Conservation (phyloP, 768 basidiomycete species). For the Rhodotorula babjevae region DNA sequence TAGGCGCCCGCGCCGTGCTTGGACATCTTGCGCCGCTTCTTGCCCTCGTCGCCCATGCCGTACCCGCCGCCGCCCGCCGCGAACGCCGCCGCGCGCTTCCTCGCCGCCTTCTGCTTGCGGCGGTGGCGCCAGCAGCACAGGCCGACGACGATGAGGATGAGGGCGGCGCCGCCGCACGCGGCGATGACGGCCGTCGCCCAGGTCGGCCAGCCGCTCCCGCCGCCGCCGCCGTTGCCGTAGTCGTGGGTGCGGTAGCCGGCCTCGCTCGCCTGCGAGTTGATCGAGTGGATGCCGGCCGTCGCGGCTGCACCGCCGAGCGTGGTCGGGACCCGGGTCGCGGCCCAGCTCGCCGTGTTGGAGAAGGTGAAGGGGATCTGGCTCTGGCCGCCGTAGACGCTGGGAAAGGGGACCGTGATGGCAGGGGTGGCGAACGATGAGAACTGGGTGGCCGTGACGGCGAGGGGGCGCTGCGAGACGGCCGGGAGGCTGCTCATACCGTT, state of each 20-base stretch:
- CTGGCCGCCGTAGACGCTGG: constrained; percentile 20
- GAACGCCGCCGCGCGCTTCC: not conserved
- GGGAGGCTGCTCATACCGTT: constrained; percentile 9
- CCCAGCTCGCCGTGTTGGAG: constrained; percentile 2
- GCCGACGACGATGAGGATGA: constrained; percentile 5
- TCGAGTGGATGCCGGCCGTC: constrained; percentile 13
- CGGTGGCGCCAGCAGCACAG: constrained; percentile 7
- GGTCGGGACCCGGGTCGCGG: constrained; percentile 11
- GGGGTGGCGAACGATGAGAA: constrained; percentile 17
- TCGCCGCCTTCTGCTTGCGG: constrained; percentile 5
- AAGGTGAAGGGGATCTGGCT: constrained; percentile 14
- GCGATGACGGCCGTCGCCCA: constrained; percentile 28
- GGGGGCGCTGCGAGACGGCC: not conserved
- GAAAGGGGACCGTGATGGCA: constrained; percentile 34
- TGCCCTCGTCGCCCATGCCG: not conserved
- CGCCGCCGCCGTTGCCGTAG: not conserved
- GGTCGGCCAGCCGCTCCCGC: constrained; percentile 7
- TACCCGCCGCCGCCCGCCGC: too few species aligned
- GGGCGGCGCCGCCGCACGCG: constrained; percentile 1
- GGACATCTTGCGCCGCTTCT: not conserved
- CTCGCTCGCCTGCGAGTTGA: not conserved
- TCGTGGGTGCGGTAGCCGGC: not conserved
- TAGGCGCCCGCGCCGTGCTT: not conserved
- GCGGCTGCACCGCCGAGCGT: constrained; percentile 23
- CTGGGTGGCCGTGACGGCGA: constrained; percentile 6